Evolutionary conservation across 2,329 filamentous ascomycete genomes (phyloP).

Genomic region (Sporothrix brasiliensis): DNA sequence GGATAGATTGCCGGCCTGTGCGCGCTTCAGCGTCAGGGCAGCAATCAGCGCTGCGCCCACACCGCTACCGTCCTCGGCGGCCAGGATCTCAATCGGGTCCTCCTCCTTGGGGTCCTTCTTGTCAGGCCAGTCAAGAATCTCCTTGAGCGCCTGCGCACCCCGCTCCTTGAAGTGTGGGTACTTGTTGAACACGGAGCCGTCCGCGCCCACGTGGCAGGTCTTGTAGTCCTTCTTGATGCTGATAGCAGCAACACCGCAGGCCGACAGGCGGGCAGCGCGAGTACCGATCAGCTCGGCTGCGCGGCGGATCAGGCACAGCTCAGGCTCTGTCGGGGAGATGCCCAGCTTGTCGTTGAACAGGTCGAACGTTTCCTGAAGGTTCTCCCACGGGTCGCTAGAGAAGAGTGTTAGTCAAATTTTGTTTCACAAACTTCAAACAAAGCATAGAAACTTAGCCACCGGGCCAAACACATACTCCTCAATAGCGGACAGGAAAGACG

Average conservation of each 20-base stretch:
- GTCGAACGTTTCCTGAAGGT: constrained; percentile 84
- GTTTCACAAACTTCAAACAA: background rate
- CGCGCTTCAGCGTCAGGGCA: constrained; percentile 66
- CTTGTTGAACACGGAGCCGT: constrained; percentile 98
- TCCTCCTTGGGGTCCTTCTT: constrained; percentile 70
- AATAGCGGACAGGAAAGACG: constrained; percentile 89
- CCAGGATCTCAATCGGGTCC: constrained; percentile 83
- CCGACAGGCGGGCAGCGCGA: constrained; percentile 86
- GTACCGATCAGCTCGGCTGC: constrained; percentile 94
- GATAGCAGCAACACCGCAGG: constrained; percentile 94
- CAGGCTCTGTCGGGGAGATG: constrained; percentile 70
- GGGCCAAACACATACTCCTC: constrained; percentile 67
- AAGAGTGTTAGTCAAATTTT: constrained; percentile 12
- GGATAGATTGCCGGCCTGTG: constrained; percentile 63
- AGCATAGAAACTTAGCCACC: background rate
- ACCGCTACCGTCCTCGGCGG: constrained; percentile 93
- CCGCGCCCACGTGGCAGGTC: constrained; percentile 90
- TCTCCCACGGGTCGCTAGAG: constrained; percentile 84
- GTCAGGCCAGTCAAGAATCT: constrained; percentile 92
- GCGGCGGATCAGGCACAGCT: constrained; percentile 86
- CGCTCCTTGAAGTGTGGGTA: constrained; percentile 97
- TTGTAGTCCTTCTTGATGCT: constrained; percentile 93
- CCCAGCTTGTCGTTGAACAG: constrained; percentile 76
- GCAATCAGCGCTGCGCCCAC: constrained; percentile 97
- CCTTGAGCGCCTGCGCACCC: constrained; percentile 83